Conservation (phyloP, 192 early-diverging fungal genomes). For the Backusella psychrophila region DNA sequence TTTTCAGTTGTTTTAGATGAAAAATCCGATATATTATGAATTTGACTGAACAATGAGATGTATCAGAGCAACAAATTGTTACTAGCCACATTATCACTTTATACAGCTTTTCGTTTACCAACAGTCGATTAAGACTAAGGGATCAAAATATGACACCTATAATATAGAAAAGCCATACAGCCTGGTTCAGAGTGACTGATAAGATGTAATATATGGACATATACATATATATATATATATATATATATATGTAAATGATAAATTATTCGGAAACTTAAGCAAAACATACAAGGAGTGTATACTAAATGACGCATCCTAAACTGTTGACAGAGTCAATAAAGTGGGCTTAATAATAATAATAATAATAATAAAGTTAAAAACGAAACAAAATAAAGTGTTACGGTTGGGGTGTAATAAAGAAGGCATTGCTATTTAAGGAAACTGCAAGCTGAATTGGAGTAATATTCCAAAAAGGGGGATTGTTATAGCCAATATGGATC, state of each 20-base stretch:
- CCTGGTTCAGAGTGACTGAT: not conserved
- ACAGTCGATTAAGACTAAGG: not conserved
- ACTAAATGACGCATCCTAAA: not conserved
- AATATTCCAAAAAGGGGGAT: not conserved
- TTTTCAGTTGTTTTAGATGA: not conserved
- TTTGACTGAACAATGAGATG: not conserved
- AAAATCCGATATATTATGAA: not conserved
- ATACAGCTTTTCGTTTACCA: not conserved
- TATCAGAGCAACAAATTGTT: not conserved
- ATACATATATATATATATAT: not conserved
- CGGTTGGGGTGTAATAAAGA: not conserved
- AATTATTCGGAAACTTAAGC: not conserved
- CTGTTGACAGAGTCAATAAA: slow-evolving; percentile 5
- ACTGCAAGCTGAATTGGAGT: not conserved
- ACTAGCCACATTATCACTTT: not conserved
- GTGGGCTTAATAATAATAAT: not conserved
- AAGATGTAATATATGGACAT: not conserved
- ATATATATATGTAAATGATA: not conserved
- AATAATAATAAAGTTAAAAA: not conserved
- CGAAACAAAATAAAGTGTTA: not conserved
- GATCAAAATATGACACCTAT: not conserved
- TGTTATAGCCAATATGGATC: not conserved
- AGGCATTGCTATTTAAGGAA: not conserved
- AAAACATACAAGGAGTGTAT: not conserved
- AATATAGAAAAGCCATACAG: not conserved